These are phyloP conservation scores for Chytriomyces confervae DNA, from an alignment of 192 early-diverging fungal genomes.

Conservation along the genomic window DNA sequence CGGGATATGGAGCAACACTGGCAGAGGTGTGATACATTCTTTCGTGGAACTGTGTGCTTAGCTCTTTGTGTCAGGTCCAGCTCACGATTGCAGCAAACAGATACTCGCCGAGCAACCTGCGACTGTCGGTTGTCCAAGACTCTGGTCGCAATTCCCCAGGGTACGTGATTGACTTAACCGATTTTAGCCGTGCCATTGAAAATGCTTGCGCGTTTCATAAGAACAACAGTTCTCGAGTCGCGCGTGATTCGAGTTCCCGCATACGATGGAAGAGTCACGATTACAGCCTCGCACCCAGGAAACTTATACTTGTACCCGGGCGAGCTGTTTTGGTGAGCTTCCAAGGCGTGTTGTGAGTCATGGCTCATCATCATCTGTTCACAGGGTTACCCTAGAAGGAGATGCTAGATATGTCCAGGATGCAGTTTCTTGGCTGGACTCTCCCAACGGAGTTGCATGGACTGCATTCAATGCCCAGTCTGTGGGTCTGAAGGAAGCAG, in stretches of 20 bases:
- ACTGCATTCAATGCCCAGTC: conserved; percentile 22
- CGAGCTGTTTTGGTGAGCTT: conserved; percentile 28
- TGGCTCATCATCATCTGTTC: not conserved
- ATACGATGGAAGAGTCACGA: conserved; percentile 27
- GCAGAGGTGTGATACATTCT: not conserved
- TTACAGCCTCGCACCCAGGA: conserved; percentile 19
- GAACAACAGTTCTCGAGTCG: conserved; percentile 18
- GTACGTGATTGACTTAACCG: not conserved
- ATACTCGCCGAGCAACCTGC: no score
- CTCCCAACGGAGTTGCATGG: conserved; percentile 25
- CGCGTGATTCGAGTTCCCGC: conserved; percentile 10
- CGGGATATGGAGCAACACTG: conserved; percentile 9
- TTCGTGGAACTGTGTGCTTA: no score
- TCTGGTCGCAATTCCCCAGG: no score
- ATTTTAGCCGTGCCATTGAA: not conserved
- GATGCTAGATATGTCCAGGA: conserved; percentile 17
- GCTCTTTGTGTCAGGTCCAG: no score
- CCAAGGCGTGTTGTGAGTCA: not conserved
- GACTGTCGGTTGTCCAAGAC: no score
- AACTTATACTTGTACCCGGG: conserved; percentile 30
- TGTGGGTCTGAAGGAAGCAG: not conserved
- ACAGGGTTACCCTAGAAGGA: conserved; percentile 11
- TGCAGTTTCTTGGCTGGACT: conserved; percentile 32
- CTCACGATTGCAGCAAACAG: no score
- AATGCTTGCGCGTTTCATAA: not conserved